These are phyloP conservation scores for Sporothrix luriei DNA, from an alignment of 2,329 filamentous ascomycete species.

Conservation along the genomic window DNA sequence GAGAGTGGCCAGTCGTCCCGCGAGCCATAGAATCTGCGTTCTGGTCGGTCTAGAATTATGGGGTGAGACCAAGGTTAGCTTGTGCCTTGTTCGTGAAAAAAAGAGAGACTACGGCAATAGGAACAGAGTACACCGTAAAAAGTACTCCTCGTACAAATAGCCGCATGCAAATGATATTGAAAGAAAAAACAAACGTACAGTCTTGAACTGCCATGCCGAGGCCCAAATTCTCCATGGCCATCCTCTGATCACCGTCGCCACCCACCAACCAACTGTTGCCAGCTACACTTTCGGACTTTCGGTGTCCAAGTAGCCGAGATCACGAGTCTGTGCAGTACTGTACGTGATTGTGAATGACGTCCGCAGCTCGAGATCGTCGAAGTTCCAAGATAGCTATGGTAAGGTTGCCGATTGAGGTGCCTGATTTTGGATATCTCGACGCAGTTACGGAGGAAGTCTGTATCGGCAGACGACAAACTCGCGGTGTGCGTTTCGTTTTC, in stretches of 20 bases:
- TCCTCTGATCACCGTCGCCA: neutral
- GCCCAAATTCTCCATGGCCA: neutral
- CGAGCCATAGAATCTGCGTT: slow-evolving; percentile 8
- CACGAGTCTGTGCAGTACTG: neutral
- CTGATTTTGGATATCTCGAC: neutral
- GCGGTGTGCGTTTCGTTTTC: neutral
- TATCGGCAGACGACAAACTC: neutral
- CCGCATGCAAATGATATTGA: too few species aligned
- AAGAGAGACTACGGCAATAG: neutral
- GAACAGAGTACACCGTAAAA: too few species aligned
- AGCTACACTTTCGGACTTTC: neutral
- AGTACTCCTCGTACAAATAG: too few species aligned
- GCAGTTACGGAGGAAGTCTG: neutral
- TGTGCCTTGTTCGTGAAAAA: neutral
- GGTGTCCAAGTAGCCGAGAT: neutral
- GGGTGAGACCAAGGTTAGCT: neutral
- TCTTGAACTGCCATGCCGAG: neutral
- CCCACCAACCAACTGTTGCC: neutral
- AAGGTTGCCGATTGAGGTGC: neutral
- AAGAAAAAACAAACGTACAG: neutral
- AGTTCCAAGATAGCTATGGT: neutral
- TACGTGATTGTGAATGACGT: neutral
- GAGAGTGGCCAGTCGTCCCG: slow-evolving; percentile 23
- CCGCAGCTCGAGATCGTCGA: neutral
- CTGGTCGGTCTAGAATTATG: neutral